Conservation (phyloP, 345 rosid genomes). For the Gynandropsis gynandra region DNA sequence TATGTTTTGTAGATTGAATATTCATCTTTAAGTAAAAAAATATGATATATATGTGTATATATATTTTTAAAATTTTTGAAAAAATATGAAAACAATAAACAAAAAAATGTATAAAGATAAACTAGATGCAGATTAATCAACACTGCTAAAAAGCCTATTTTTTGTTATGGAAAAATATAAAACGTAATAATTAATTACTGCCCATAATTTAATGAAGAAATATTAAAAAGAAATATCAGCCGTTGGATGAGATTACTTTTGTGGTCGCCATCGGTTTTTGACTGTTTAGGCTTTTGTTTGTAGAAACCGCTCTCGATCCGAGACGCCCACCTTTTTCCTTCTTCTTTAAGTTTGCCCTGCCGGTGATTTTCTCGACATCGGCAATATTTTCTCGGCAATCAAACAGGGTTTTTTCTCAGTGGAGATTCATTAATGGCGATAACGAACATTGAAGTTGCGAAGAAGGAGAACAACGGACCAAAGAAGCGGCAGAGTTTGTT, state of each 20-base stretch:
- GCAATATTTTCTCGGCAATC: constrained; percentile 13
- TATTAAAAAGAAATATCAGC: not conserved
- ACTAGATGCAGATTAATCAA: no score
- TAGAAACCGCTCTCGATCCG: not conserved
- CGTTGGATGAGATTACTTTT: not conserved
- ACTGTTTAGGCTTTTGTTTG: not conserved
- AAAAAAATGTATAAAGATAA: no score
- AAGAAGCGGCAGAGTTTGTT: constrained; percentile 30
- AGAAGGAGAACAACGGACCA: constrained; percentile 19
- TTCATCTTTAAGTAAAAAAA: no score
- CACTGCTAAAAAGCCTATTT: no score
- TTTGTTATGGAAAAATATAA: no score
- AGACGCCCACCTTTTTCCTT: not conserved
- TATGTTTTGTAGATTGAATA: no score
- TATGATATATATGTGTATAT: no score
- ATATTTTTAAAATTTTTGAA: no score
- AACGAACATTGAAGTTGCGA: constrained; percentile 25
- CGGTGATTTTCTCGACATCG: not conserved
- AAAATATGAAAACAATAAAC: no score
- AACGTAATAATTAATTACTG: no score
- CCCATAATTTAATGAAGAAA: not conserved
- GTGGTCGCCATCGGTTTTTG: not conserved
- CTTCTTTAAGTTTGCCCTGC: not conserved
- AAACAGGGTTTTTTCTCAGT: not conserved
- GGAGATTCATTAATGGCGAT: constrained; percentile 31